Percentiles rank a stretch among this genome's conserved stretches.
Conservation (phyloP, 768 basidiomycete genomes). For the Naganishia kalamii region DNA sequence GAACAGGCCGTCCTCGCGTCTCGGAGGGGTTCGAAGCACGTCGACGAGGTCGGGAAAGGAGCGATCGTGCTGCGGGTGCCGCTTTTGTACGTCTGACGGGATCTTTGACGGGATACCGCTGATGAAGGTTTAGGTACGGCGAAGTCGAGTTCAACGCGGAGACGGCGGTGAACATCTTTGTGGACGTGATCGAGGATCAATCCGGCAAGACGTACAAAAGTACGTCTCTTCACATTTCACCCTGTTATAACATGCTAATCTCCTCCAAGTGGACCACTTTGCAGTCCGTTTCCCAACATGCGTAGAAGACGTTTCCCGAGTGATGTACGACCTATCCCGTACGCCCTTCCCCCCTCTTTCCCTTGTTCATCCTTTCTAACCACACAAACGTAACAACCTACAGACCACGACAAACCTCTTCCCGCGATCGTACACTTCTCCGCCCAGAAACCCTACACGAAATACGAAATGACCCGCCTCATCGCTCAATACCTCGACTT, state of each 20-base stretch:
- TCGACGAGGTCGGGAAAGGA: constrained; percentile 44
- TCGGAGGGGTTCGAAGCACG: constrained; percentile 49
- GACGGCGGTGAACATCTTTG: constrained; percentile 77
- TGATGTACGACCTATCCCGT: constrained; percentile 72
- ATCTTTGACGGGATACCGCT: background rate
- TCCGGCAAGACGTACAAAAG: constrained; percentile 79
- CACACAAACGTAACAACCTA: background rate
- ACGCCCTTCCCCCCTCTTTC: constrained; percentile 27
- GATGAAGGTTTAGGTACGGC: constrained; percentile 61
- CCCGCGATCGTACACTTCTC: constrained; percentile 82
- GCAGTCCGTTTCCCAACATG: constrained; percentile 90
- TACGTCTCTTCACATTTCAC: background rate
- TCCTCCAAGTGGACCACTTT: constrained; percentile 68
- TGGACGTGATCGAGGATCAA: constrained; percentile 80
- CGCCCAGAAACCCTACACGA: constrained; percentile 72
- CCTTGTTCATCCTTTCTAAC: background rate
- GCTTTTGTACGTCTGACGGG: constrained; percentile 61
- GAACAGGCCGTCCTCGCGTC: constrained; percentile 66
- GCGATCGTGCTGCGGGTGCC: constrained; percentile 75
- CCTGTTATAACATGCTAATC: background rate
- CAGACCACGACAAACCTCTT: constrained; percentile 50
- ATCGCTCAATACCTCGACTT: constrained; percentile 58
- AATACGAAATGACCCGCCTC: constrained; percentile 81
- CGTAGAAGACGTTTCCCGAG: constrained; percentile 75
- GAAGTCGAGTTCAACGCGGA: constrained; percentile 77